Conservation (phyloP, 352 stramenopile species). For the Pythium angustatum region DNA sequence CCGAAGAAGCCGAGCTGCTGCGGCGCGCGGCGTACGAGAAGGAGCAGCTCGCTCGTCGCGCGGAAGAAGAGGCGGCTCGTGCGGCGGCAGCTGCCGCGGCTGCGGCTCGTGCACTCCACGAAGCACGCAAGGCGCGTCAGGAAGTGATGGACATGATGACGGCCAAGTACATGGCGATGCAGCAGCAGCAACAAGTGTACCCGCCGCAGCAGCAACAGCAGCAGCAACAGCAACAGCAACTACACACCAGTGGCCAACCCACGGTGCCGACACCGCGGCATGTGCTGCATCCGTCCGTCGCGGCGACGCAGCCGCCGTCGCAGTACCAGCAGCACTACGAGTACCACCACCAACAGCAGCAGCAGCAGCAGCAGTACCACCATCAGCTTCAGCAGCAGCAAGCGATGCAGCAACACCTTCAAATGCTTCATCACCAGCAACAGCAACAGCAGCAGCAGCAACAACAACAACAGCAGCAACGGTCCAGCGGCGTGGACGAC, state of each 20-base stretch:
- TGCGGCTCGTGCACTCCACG: slow-evolving; percentile 69
- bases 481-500: neutral
- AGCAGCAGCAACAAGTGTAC: slow-evolving; percentile 51
- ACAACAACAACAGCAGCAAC: slow-evolving; percentile 18
- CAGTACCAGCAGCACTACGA: slow-evolving; percentile 53
- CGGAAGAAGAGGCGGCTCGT: slow-evolving; percentile 79
- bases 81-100: slow-evolving; percentile 68
- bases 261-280: slow-evolving; percentile 16
- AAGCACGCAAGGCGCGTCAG: slow-evolving; percentile 73
- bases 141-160: slow-evolving; percentile 85
- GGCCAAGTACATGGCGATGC: slow-evolving; percentile 71
- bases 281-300: slow-evolving; percentile 25
- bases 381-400: slow-evolving; percentile 39
- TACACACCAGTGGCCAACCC: slow-evolving; percentile 12
- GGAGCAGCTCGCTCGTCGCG: slow-evolving; percentile 58
- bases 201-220: slow-evolving; percentile 46
- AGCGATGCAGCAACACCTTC: slow-evolving; percentile 41
- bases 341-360: slow-evolving; percentile 46
- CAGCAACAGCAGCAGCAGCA: slow-evolving; percentile 27
- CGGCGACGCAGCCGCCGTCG: slow-evolving; percentile 39
- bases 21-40: slow-evolving; percentile 62
- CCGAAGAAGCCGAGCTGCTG: slow-evolving; percentile 77
- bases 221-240: slow-evolving; percentile 46
- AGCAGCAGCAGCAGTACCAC: slow-evolving; percentile 39
- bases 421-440: slow-evolving; percentile 26